Evolutionary conservation across 805 yeast species (phyloP), one percentile per base, ranked within the genome.

Genomic region (Wickerhamiella siamensis): DNA sequence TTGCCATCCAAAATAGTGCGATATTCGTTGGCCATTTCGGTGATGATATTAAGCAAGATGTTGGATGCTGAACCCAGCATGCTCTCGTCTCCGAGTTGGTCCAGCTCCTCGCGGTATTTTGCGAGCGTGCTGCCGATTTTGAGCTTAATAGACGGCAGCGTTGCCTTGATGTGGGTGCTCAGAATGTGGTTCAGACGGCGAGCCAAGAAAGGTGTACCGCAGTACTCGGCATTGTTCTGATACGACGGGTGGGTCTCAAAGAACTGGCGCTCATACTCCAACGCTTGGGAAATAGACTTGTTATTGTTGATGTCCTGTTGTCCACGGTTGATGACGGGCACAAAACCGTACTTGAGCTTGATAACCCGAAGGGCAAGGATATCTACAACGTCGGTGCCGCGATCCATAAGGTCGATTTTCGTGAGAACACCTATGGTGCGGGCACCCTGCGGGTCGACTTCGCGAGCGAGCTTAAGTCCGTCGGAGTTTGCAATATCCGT

Each of bases 161-260:
- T 80, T 42, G 79, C 75, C 61, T 81, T 77, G 61, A 91, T 91
- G 64, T 91, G 98, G 58, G 79, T 84, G 64, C 84, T 70, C 53
- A 91, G 71, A 52, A 91, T 83, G 34, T 80, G 76, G 63, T 83
- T 91, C 57, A 91, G 73, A 63, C 86, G 83, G 59, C 84, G 82
- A 40, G 97, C 95, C 58, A 91, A 69, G 61, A 80, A 91, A 33
- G 96, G 96, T n/a, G 98, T 91, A 61, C 98, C 98, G 64, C 98
- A 91, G 65, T 77, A 88, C 56, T 83, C 93, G 5, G 96, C 88
- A 60, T 88, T 91, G 26, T 91, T 79, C 52, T 84, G 74, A 64
- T 91, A 91, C 18, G 94, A 76, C 5, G 95, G 78, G 62, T 91
- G 98, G 51, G 72, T 70, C 62, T 83, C 95, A 56, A 91, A 91